Percentiles rank a stretch among this genome's conserved stretches.
phyloP scores from a whole-genome alignment of 176 grass and related monocot species.

The Areca catechu region DNA sequence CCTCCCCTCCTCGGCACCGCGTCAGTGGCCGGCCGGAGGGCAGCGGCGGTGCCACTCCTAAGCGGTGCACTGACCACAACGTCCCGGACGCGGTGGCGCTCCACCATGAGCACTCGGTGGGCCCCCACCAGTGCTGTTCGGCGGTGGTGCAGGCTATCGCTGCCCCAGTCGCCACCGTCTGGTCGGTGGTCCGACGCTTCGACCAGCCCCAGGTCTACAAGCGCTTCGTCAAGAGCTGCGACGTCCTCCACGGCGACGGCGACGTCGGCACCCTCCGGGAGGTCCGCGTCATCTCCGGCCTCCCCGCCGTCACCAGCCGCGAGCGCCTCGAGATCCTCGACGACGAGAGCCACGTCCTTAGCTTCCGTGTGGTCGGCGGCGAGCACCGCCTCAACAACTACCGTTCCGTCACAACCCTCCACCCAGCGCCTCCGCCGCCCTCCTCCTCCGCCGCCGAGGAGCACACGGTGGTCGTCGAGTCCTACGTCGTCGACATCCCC shows the following conservation, averaged over 20 bases:
- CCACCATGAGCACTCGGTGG: slow-evolving; percentile 54
- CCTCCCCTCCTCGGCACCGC: slow-evolving; percentile 32
- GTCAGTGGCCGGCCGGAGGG: slow-evolving; percentile 14
- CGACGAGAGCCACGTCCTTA: slow-evolving; percentile 3
- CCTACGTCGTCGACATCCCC: slow-evolving; percentile 33
- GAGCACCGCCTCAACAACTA: slow-evolving; percentile 76
- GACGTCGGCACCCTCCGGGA: slow-evolving; percentile 59
- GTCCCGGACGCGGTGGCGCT: slow-evolving; percentile 33
- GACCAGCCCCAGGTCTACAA: slow-evolving; percentile 83
- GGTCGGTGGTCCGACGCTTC: slow-evolving; percentile 84
- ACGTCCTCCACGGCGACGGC: slow-evolving; percentile 53
- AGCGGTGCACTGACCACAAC: slow-evolving; percentile 17
- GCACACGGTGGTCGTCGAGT: slow-evolving; percentile 57
- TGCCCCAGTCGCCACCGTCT: slow-evolving; percentile 50
- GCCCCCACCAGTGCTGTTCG: slow-evolving; percentile 53
- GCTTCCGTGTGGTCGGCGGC: slow-evolving; percentile 1
- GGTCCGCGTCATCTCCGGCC: slow-evolving; percentile 48
- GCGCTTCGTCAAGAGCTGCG: slow-evolving; percentile 64
- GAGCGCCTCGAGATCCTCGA: slow-evolving; percentile 66
- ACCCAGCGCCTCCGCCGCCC: not conserved
- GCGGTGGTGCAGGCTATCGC: slow-evolving; percentile 31
- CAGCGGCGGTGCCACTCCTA: not conserved
- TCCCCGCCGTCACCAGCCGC: slow-evolving; percentile 49
- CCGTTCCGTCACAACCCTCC: slow-evolving; percentile 35
- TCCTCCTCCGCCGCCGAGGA: not conserved